Conservation (phyloP, 495 filamentous ascomycete genomes). For the Penicillium nucicola region DNA sequence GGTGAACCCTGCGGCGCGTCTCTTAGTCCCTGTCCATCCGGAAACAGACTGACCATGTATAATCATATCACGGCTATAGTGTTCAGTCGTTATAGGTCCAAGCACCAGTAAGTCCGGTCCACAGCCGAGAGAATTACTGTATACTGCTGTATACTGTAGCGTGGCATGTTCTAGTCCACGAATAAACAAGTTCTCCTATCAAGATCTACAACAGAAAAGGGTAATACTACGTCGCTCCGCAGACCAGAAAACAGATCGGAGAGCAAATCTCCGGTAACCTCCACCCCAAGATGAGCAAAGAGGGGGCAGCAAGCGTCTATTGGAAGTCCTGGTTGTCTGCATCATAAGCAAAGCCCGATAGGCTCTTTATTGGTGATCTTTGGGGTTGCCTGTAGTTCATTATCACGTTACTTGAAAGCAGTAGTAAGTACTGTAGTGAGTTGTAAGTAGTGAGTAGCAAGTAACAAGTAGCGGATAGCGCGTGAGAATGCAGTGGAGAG, state of each 20-base stretch:
- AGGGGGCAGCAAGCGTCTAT: background rate
- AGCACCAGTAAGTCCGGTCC: slow-evolving; percentile 2
- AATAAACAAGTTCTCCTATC: too few species aligned
- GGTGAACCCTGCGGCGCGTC: background rate
- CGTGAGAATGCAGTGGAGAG: slow-evolving; percentile 13
- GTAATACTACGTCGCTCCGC: background rate
- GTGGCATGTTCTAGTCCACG: too few species aligned
- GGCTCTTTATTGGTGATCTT: slow-evolving; percentile 17
- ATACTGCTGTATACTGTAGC: too few species aligned
- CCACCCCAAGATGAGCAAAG: background rate
- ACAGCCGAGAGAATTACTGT: background rate
- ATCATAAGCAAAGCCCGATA: background rate
- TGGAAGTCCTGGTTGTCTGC: background rate
- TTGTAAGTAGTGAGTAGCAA: too few species aligned
- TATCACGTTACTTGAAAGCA: background rate
- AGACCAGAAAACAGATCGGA: slow-evolving; percentile 22
- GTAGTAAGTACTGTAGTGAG: too few species aligned
- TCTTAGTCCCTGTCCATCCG: background rate
- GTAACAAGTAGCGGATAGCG: slow-evolving; percentile 20
- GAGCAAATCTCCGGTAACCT: background rate
- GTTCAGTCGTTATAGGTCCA: background rate
- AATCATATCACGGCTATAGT: background rate
- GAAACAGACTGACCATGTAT: slow-evolving; percentile 2
- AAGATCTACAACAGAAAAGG: background rate
- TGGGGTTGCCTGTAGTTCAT: slow-evolving; percentile 8